Evolutionary conservation across 306 rosid species (phyloP), one percentile per base, ranked within the genome.

Genomic region (Vicia sativa): DNA sequence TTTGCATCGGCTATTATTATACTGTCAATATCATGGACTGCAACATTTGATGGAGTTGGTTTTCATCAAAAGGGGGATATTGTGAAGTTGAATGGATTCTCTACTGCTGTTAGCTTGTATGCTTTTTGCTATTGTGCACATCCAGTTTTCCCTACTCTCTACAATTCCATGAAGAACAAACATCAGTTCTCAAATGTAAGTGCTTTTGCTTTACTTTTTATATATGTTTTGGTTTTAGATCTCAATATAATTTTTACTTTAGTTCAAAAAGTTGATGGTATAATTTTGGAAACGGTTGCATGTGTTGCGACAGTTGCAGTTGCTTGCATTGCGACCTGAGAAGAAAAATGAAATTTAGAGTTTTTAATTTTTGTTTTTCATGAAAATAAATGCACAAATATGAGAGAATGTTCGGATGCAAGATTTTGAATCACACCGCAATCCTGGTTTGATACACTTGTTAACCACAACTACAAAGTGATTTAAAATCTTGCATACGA

Each of bases 101-200:
- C 95, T 1, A 86, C 86, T 4, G 72, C 96, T 14, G 70, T 88
- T 56, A 88, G 91, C 83, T 83, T 93, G 62, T 90, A 71, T 52
- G 89, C 95, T 13, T 93, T 93, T 29, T 93, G 96, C 65, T 90
- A 86, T 11, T 88, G 97, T 67, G 96, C 96, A 0, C 98, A 93
- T 74, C 95, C 98, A 0, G 90, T 90, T 42, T 93, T 93, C 54
- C 98, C 97, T 8, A 84, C 91, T 8, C 72, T 93, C 37, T 88
- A 88, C 79, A 88, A 82, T 43, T 90, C 98, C 11, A 90, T 86
- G 95, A 78, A 68, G 54, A 77, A 83, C 67, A 90, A 85, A 76
- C 86, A 64, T 3, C 98, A 93, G 11, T 93, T 93, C 71, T 79
- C 97, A 11, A 88, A 77, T 79, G 97, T 90, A 79, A 89, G 96